Conservation (phyloP, 75 land plant species). For the Cupressus sempervirens region DNA sequence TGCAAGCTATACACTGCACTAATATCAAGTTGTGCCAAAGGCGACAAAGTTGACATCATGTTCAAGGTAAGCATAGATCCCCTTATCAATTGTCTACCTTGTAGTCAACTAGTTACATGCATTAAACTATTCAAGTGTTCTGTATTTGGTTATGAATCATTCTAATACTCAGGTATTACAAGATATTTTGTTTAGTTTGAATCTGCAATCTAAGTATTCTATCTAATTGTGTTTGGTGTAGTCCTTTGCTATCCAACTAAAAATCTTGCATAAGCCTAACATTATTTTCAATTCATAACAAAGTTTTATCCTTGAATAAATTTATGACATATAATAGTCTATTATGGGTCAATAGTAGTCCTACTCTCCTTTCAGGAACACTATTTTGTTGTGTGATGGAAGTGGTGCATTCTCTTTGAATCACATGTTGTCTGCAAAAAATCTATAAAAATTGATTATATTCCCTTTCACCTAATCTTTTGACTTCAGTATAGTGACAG, state of each 20-base stretch:
- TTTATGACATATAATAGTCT: neutral
- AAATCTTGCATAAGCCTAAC: too few species aligned
- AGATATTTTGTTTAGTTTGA: neutral
- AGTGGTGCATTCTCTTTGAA: too few species aligned
- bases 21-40: constrained; percentile 87
- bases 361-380: too few species aligned
- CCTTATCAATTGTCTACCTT: neutral
- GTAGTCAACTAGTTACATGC: neutral
- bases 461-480: too few species aligned
- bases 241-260: too few species aligned
- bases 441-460: too few species aligned
- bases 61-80: constrained; percentile 59
- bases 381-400: too few species aligned
- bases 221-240: too few species aligned
- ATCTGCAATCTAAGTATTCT: neutral
- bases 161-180: neutral
- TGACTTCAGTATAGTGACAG: too few species aligned
- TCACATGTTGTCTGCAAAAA: too few species aligned
- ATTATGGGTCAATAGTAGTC: neutral
- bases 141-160: neutral
- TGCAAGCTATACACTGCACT: constrained; percentile 90
- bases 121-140: neutral
- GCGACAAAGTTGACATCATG: constrained; percentile 87
- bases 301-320: too few species aligned
- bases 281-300: too few species aligned